Evolutionary conservation across 2,329 filamentous ascomycete species (phyloP).

Genomic region (Podosphaera xanthii): DNA sequence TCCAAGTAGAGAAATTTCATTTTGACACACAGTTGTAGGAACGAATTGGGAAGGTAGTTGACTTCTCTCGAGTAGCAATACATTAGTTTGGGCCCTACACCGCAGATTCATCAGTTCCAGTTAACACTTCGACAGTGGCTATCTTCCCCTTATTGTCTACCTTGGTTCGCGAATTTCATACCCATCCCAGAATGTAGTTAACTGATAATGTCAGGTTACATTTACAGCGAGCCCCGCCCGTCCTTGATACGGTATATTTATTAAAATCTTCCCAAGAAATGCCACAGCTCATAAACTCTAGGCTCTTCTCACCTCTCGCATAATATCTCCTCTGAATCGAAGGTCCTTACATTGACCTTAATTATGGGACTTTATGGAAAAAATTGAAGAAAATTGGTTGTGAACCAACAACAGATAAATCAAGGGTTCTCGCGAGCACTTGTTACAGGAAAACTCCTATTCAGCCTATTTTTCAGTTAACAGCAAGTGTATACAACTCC

Average conservation of each 20-base stretch:
- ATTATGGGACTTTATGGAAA: too few relatives aligned
- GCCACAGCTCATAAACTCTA: constrained; percentile 16
- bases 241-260: constrained; percentile 42
- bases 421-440: too few relatives aligned
- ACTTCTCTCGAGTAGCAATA: constrained; percentile 76
- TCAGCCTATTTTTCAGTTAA: too few relatives aligned
- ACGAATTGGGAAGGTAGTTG: constrained; percentile 92
- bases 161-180: constrained; percentile 38
- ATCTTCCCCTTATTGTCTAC: constrained; percentile 89
- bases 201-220: constrained; percentile 44
- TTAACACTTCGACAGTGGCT: constrained; percentile 43
- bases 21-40: constrained; percentile 35
- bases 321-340: constrained; percentile 16
- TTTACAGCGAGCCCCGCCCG: constrained; percentile 76
- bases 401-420: too few relatives aligned
- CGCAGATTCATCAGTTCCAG: constrained; percentile 1
- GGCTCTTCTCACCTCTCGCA: constrained; percentile 41
- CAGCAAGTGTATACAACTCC: too few relatives aligned
- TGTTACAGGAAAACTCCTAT: too few relatives aligned
- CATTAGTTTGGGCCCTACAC: constrained; percentile 53
- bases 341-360: too few relatives aligned
- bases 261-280: not conserved
- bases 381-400: too few relatives aligned
- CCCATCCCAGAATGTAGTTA: not conserved
- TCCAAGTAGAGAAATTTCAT: not conserved